Evolutionary conservation across 306 rosid genomes (phyloP).

Genomic region (Casuarina equisetifolia): DNA sequence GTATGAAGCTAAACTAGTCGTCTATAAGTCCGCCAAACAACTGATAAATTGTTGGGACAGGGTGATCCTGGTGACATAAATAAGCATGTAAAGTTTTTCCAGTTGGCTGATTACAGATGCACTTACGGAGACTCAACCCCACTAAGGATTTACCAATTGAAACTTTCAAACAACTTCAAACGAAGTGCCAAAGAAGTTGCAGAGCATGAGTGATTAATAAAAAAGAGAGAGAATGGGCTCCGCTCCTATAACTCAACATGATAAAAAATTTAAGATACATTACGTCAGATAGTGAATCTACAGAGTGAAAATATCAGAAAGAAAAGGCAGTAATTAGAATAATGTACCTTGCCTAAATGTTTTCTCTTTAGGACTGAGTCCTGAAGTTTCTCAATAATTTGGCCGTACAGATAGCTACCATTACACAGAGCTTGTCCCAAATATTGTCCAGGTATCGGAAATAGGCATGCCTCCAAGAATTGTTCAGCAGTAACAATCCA

Average conservation of each 20-base stretch:
- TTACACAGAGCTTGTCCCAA: not conserved
- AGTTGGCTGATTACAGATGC: not conserved
- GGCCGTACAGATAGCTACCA: not conserved
- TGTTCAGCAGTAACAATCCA: slow-evolving; percentile 8
- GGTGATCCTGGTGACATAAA: not conserved
- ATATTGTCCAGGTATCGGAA: not conserved
- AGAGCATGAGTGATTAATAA: no score
- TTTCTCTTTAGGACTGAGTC: not conserved
- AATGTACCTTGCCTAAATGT: not conserved
- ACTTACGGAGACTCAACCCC: not conserved
- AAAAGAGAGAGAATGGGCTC: no score
- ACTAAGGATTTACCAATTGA: not conserved
- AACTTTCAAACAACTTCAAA: not conserved
- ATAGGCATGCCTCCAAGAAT: slow-evolving; percentile 30
- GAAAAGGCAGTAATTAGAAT: not conserved
- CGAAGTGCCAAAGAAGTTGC: no score
- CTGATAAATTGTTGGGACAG: not conserved
- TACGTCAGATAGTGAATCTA: no score
- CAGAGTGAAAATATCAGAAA: not conserved
- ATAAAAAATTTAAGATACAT: no score
- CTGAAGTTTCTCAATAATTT: not conserved
- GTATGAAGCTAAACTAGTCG: not conserved
- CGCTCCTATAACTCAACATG: no score
- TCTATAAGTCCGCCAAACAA: no score
- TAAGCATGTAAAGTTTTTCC: no score